These are phyloP conservation scores for Purpureocillium lavendulum DNA, from an alignment of 2,329 filamentous ascomycete species.

Conservation along the genomic window DNA sequence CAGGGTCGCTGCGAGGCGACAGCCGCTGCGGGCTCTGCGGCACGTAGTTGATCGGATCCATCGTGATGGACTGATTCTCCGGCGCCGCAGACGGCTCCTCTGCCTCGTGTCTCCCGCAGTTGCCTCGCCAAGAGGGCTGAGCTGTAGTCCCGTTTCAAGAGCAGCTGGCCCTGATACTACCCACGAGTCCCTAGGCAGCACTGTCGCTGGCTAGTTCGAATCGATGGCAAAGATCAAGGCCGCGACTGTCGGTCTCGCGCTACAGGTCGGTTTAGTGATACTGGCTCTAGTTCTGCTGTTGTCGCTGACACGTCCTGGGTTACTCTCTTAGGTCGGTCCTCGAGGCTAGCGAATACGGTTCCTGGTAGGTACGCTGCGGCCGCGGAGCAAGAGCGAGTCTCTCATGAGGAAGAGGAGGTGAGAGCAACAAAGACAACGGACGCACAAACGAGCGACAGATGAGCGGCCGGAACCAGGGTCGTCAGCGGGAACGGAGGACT, in stretches of 20 bases:
- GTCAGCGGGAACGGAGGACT: not conserved
- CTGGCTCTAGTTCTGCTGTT: slow-evolving; percentile 1
- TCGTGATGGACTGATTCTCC: too few relatives aligned
- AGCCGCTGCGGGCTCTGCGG: slow-evolving; percentile 14
- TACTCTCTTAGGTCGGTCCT: not conserved
- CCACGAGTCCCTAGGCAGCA: too few relatives aligned
- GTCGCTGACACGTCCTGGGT: not conserved
- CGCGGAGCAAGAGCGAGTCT: not conserved
- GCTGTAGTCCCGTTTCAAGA: too few relatives aligned
- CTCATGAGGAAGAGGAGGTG: not conserved
- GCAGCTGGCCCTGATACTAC: too few relatives aligned
- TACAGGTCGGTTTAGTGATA: not conserved
- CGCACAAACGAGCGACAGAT: not conserved
- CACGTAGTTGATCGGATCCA: slow-evolving; percentile 25
- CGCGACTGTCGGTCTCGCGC: too few relatives aligned
- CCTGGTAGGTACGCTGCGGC: not conserved
- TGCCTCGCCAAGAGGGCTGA: too few relatives aligned
- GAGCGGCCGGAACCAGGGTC: not conserved
- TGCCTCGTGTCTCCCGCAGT: too few relatives aligned
- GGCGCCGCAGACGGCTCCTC: too few relatives aligned
- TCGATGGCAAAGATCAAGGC: too few relatives aligned
- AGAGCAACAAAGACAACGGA: not conserved
- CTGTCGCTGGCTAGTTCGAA: too few relatives aligned
- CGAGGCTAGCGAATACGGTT: not conserved
- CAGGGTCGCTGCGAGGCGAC: slow-evolving; percentile 1